Evolutionary conservation across 495 filamentous ascomycete species (phyloP).

Genomic region (Penicillium ochrochloron): DNA sequence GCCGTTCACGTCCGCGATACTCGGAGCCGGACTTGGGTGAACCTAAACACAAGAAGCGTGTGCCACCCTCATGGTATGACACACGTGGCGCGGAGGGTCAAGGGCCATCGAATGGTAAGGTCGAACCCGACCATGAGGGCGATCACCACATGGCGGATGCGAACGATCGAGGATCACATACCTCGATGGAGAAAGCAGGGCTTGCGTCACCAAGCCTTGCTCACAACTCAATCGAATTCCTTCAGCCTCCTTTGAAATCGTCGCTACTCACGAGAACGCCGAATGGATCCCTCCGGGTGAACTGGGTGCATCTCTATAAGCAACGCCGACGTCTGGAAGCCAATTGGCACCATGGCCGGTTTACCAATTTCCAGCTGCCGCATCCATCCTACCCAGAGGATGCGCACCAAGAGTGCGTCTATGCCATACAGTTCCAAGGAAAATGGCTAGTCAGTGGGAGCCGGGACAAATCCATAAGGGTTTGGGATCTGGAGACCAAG

Average conservation of each 20-base stretch:
- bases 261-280: slow-evolving; percentile 40
- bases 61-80: slow-evolving; percentile 48
- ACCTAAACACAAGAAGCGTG: slow-evolving; percentile 57
- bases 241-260: slow-evolving; percentile 34
- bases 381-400: slow-evolving; percentile 80
- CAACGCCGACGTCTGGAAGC: slow-evolving; percentile 83
- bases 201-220: slow-evolving; percentile 14
- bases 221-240: slow-evolving; percentile 18
- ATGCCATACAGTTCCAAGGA: slow-evolving; percentile 85
- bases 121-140: slow-evolving; percentile 53
- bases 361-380: slow-evolving; percentile 85
- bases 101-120: slow-evolving; percentile 6
- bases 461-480: slow-evolving; percentile 81
- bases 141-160: slow-evolving; percentile 55
- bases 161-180: slow-evolving; percentile 24
- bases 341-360: slow-evolving; percentile 87
- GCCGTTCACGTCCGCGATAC: slow-evolving; percentile 49
- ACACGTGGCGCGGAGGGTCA: slow-evolving; percentile 31
- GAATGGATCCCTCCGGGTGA: slow-evolving; percentile 43
- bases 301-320: slow-evolving; percentile 78
- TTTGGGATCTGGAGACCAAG: slow-evolving; percentile 87
- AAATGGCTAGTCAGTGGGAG: slow-evolving; percentile 93
- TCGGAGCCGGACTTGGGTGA: slow-evolving; percentile 52
- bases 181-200: slow-evolving; percentile 16
- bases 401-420: slow-evolving; percentile 90